phyloP scores from a whole-genome alignment of 202 grass and related monocot genomes.

The Setaria viridis region DNA sequence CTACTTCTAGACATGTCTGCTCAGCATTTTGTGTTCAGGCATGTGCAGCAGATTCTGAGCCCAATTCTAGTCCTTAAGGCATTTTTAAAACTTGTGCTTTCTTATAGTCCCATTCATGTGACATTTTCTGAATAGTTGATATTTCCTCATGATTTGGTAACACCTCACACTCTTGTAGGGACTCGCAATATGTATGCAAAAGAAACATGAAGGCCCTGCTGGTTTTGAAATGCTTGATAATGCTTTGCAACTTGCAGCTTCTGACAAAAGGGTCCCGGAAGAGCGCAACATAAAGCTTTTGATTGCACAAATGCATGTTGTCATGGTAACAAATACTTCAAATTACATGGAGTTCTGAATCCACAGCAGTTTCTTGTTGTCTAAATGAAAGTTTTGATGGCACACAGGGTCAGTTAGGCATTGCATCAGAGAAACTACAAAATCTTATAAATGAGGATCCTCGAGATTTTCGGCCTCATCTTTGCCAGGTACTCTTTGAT shows the following conservation, averaged over 20 bases:
- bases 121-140: conserved; percentile 1
- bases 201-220: conserved; percentile 60
- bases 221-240: conserved; percentile 85
- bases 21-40: conserved; percentile 1
- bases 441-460: conserved; percentile 82
- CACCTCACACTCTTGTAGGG: conserved; percentile 59
- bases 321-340: conserved; percentile 54
- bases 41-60: not conserved
- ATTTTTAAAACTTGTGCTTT: not conserved
- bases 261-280: conserved; percentile 73
- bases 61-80: not conserved
- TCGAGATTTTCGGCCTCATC: conserved; percentile 79
- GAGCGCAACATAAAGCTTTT: conserved; percentile 86
- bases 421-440: conserved; percentile 70
- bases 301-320: conserved; percentile 90
- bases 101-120: not conserved
- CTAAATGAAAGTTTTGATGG: conserved; percentile 29
- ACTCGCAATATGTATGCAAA: conserved; percentile 79
- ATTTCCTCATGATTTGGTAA: conserved; percentile 8
- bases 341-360: not conserved
- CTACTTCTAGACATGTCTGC: not conserved
- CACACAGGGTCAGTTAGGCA: conserved; percentile 68
- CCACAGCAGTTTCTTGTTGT: not conserved
- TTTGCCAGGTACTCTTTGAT: conserved; percentile 74
- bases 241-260: conserved; percentile 75